Evolutionary conservation across 2,329 filamentous ascomycete species (phyloP).

Genomic region (Aspergillus proliferans): DNA sequence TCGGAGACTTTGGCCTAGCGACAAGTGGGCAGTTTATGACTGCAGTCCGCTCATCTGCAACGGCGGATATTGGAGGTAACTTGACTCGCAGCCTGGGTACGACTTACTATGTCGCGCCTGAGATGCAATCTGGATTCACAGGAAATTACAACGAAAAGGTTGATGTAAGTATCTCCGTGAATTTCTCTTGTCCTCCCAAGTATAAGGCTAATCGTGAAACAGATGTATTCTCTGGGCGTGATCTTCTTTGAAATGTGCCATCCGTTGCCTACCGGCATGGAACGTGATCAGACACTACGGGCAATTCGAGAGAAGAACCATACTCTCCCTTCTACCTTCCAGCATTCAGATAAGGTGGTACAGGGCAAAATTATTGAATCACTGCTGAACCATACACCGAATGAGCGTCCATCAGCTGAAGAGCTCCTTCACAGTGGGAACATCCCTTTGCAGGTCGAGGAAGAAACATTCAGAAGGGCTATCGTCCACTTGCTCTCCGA

Average conservation of each 20-base stretch:
- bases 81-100: conserved; percentile 61
- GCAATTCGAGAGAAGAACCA: conserved; percentile 63
- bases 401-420: conserved; percentile 71
- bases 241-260: conserved; percentile 98
- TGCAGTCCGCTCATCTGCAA: conserved; percentile 32
- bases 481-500: conserved; percentile 70
- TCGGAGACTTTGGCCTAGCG: conserved; percentile 92
- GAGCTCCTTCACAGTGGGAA: conserved; percentile 81
- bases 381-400: conserved; percentile 74
- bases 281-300: conserved; percentile 60
- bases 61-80: conserved; percentile 31
- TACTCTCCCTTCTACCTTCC: conserved; percentile 66
- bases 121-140: conserved; percentile 68
- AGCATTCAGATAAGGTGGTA: conserved; percentile 57
- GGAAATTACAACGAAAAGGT: conserved; percentile 88
- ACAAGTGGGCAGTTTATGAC: conserved; percentile 66
- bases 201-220: not conserved
- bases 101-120: conserved; percentile 86
- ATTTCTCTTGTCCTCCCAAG: not conserved
- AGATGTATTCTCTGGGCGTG: conserved; percentile 93
- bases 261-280: conserved; percentile 56
- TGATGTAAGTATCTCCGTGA: conserved; percentile 54
- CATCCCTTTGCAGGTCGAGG: conserved; percentile 85
- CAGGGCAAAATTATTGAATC: conserved; percentile 74
- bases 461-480: conserved; percentile 79